phyloP scores from a whole-genome alignment of 2,329 filamentous ascomycete genomes.

The Dothidotthia symphoricarpi region DNA sequence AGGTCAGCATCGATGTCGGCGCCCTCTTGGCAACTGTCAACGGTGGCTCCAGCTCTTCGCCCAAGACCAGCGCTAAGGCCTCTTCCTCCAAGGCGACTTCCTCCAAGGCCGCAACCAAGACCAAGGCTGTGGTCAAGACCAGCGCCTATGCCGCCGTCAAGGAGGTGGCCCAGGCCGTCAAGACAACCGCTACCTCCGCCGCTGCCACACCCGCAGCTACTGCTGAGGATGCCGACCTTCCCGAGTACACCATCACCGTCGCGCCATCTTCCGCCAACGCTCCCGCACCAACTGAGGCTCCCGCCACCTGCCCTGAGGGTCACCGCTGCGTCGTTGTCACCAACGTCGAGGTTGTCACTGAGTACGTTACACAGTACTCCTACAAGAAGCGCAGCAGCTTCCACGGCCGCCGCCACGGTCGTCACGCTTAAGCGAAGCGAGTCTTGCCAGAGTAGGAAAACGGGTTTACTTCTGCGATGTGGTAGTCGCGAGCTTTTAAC shows the following conservation, averaged over 20 bases:
- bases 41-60: conserved; percentile 9
- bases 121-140: not conserved
- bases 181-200: not conserved
- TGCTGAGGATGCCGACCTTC: conserved; percentile 2
- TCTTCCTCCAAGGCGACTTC: conserved; percentile 7
- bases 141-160: conserved; percentile 3
- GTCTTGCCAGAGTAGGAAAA: not conserved
- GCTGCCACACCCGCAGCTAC: conserved; percentile 3
- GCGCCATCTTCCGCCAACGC: conserved; percentile 15
- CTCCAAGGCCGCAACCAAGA: not conserved
- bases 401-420: conserved; percentile 8
- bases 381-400: conserved; percentile 14
- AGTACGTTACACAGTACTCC: conserved; percentile 24
- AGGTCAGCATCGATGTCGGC: conserved; percentile 33
- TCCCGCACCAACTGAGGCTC: conserved; percentile 19
- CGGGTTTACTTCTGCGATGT: conserved; percentile 7
- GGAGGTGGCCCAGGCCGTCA: conserved; percentile 1
- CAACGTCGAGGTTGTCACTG: conserved; percentile 24
- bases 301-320: conserved; percentile 18
- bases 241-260: conserved; percentile 14
- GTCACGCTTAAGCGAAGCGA: not conserved
- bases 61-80: conserved; percentile 15
- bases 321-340: conserved; percentile 26
- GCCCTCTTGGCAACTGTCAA: conserved; percentile 24
- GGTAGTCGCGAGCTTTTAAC: conserved; percentile 2